A percentile compares a stretch with the other conserved stretches of the same genome.
Conservation (phyloP, 2,329 filamentous ascomycete genomes). For the Ceratocystis albifundus region DNA sequence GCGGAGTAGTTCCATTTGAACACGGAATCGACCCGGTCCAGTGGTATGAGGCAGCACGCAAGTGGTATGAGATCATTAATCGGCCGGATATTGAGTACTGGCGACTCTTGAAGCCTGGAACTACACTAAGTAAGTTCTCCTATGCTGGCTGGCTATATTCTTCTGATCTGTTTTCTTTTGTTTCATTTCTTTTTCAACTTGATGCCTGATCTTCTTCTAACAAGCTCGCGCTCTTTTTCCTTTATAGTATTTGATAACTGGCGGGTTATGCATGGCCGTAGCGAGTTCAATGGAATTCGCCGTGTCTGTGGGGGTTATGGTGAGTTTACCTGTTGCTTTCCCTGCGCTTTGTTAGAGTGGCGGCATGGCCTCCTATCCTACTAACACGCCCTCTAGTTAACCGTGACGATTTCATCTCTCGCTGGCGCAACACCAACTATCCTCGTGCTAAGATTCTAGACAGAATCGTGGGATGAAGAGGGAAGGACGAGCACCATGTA, state of each 20-base stretch:
- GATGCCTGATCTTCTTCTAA: background rate
- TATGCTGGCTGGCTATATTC: background rate
- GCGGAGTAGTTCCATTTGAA: conserved; percentile 54
- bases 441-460: conserved; percentile 33
- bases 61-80: conserved; percentile 60
- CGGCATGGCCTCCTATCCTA: background rate
- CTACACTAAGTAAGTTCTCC: conserved; percentile 52
- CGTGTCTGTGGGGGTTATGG: conserved; percentile 87
- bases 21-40: conserved; percentile 36
- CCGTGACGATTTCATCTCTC: conserved; percentile 68
- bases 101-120: conserved; percentile 71
- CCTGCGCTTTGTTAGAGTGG: background rate
- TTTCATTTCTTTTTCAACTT: conserved; percentile 23
- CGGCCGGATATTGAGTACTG: conserved; percentile 58
- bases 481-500: background rate
- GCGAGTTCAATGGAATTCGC: conserved; percentile 68
- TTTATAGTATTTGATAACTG: conserved; percentile 98
- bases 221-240: conserved; percentile 3
- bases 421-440: conserved; percentile 61
- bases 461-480: conserved; percentile 22
- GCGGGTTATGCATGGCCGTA: conserved; percentile 80
- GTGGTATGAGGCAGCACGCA: conserved; percentile 74
- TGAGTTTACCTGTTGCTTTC: conserved; percentile 37
- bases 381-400: conserved; percentile 44
- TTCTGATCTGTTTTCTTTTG: background rate